Evolutionary conservation across 2,329 filamentous ascomycete genomes (phyloP), one percentile per base, ranked within the genome.

Genomic region (Ophidiomyces ophidiicola): DNA sequence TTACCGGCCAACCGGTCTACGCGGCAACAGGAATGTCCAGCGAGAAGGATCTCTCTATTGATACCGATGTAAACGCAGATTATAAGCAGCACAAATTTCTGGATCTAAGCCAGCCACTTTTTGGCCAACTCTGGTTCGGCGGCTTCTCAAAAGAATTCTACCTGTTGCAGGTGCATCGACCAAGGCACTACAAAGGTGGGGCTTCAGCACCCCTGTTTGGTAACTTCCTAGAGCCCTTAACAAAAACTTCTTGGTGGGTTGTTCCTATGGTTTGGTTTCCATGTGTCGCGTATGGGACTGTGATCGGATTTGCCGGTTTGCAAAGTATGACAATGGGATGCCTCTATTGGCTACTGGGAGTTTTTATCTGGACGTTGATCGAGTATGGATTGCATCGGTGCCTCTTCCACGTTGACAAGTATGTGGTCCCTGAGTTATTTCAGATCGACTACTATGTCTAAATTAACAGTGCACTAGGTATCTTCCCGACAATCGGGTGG

Each of bases 171-270:
- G 83, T 98, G 37, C 90, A 98, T 59, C 80, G 90, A 31, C 90
- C 90, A 12, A 78, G 90, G 43, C 88, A 98, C 61, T 98, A 96
- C 71, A 92, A 79, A 58, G 88, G 88, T 48, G 90, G 90, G 43
- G 77, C 78, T 46, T 94, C 86, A 5, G 90, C 90, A 25, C 90
- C 90, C 14, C 65, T 98, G 17, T 98, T 98, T 62, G 90, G 90
- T 44, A 96, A 98, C 64, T 93, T 98, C 59, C 69, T 98, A n/a
- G 90, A 98, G 64, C 90, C 90, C n/a, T 66, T 98, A 43, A 87
- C 80, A 60, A 82, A 87, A 70, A 98, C 90, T 2, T 76, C 90
- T 1, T 98, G 90, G 90, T 98, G 80, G 76, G 60, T 93, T 31
- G 71, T 98, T 7, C 90, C 90, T 2, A 69, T 69, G 0, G 44